Percentiles rank a stretch among this genome's conserved stretches.
These are phyloP conservation scores for Cucumis cinereus DNA, from an alignment of 306 rosid genomes.

Conservation along the genomic window DNA sequence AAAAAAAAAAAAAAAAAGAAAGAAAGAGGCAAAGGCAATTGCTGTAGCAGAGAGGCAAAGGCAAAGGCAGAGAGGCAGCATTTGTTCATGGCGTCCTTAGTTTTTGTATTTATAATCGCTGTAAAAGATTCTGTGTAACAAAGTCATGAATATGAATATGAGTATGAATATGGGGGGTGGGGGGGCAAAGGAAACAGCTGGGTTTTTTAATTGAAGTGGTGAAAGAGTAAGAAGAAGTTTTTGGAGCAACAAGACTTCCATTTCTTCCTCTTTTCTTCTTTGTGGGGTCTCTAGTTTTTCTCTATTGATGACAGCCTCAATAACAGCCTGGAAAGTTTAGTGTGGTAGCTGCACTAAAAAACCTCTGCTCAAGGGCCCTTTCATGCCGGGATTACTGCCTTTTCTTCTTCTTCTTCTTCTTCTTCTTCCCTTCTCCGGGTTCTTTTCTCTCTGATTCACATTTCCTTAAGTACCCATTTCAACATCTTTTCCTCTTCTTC, in stretches of 20 bases:
- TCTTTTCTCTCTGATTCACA: slow-evolving; percentile 12
- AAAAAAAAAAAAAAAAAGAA: too few relatives aligned
- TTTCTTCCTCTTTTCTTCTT: slow-evolving; percentile 6
- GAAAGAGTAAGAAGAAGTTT: neutral
- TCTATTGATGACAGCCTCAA: slow-evolving; percentile 31
- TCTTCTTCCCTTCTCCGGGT: slow-evolving; percentile 1
- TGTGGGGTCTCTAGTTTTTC: slow-evolving; percentile 26
- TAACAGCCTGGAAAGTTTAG: slow-evolving; percentile 45
- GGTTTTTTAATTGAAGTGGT: slow-evolving; percentile 5
- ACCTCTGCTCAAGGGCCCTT: slow-evolving; percentile 16
- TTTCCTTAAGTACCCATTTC: neutral
- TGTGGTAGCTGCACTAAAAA: slow-evolving; percentile 15
- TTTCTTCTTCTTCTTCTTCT: slow-evolving; percentile 13
- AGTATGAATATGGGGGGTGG: too few relatives aligned
- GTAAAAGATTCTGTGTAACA: neutral
- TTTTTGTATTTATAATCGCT: neutral
- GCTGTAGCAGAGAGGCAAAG: neutral
- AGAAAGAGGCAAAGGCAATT: neutral
- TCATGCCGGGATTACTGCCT: slow-evolving; percentile 12
- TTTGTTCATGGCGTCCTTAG: neutral
- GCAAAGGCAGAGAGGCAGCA: neutral
- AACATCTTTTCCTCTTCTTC: neutral
- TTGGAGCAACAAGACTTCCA: slow-evolving; percentile 4
- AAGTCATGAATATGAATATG: neutral
- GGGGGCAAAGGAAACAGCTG: slow-evolving; percentile 12